Evolutionary conservation across 345 rosid species (phyloP).

Genomic region (Salix koriyanagi): DNA sequence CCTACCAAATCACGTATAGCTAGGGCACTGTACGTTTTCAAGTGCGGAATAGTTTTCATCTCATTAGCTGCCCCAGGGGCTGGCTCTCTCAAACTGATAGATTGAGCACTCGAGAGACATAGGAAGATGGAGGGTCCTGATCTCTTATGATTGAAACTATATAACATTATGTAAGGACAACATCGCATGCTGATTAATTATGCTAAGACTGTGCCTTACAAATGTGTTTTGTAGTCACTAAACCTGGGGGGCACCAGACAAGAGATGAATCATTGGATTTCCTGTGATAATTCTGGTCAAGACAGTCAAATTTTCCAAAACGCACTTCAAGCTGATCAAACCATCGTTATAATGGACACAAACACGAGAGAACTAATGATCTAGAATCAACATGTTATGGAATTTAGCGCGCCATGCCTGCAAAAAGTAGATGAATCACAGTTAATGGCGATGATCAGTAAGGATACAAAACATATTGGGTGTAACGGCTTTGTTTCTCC

Average conservation of each 20-base stretch:
- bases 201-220: constrained; percentile 12
- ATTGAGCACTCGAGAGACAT: not conserved
- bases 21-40: not conserved
- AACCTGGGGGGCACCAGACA: constrained; percentile 6
- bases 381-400: not conserved
- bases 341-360: constrained; percentile 2
- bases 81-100: not conserved
- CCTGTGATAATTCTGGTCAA: constrained; percentile 3
- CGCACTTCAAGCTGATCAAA: not conserved
- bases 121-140: not conserved
- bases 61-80: not conserved
- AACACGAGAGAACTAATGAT: constrained; percentile 11
- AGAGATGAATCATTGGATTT: constrained; percentile 1
- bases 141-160: not conserved
- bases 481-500: constrained; percentile 5
- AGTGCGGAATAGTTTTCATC: not conserved
- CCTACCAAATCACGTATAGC: not conserved
- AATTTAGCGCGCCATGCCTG: constrained; percentile 24
- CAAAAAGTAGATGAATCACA: constrained; percentile 9
- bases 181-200: constrained; percentile 18
- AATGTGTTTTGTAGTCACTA: not conserved
- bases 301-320: constrained; percentile 6
- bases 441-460: not conserved
- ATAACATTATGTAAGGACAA: constrained; percentile 8
- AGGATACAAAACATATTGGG: not conserved